Conservation (phyloP, 2,329 filamentous ascomycete species). For the Conoideocrella luteorostrata region DNA sequence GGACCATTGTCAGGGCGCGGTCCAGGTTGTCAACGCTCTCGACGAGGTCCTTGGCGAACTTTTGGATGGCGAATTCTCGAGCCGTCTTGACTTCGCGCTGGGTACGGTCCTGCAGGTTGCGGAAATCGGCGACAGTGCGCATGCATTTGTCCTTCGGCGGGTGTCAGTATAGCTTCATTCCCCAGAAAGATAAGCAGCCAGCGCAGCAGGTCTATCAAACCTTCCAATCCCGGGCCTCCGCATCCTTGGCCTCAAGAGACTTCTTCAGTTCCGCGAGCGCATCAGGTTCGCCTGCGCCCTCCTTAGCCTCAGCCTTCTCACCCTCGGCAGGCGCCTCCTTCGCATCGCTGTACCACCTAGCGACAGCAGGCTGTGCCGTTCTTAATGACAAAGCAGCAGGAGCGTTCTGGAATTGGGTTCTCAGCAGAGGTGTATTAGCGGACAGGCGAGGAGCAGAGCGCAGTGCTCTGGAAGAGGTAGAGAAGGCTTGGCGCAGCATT, state of each 20-base stretch:
- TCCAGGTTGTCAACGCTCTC: conserved; percentile 97
- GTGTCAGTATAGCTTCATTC: too few relatives aligned
- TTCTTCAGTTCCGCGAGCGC: conserved; percentile 42
- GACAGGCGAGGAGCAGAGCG: conserved; percentile 33
- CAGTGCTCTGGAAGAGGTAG: conserved; percentile 37
- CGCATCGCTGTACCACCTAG: conserved; percentile 45
- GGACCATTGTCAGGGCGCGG: conserved; percentile 76
- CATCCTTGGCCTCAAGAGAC: conserved; percentile 45
- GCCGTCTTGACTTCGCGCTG: conserved; percentile 82
- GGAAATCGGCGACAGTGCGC: conserved; percentile 91
- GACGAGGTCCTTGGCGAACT: conserved; percentile 89
- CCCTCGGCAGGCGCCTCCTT: conserved; percentile 27
- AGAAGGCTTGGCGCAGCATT: conserved; percentile 42
- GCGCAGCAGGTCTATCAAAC: too few relatives aligned
- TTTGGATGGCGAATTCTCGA: conserved; percentile 90
- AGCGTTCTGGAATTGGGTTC: conserved; percentile 31
- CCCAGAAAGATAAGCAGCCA: too few relatives aligned
- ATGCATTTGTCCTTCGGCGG: conserved; percentile 78
- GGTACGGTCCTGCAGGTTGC: conserved; percentile 93
- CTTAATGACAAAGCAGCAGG: conserved; percentile 30
- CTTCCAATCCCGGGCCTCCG: conserved; percentile 69
- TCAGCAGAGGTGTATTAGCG: conserved; percentile 27
- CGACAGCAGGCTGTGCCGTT: conserved; percentile 26
- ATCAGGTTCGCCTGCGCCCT: conserved; percentile 24
- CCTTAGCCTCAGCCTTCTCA: conserved; percentile 21